Evolutionary conservation across 2,329 filamentous ascomycete genomes (phyloP), one percentile per base, ranked within the genome.

Genomic region (Nigrospora osmanthi): DNA sequence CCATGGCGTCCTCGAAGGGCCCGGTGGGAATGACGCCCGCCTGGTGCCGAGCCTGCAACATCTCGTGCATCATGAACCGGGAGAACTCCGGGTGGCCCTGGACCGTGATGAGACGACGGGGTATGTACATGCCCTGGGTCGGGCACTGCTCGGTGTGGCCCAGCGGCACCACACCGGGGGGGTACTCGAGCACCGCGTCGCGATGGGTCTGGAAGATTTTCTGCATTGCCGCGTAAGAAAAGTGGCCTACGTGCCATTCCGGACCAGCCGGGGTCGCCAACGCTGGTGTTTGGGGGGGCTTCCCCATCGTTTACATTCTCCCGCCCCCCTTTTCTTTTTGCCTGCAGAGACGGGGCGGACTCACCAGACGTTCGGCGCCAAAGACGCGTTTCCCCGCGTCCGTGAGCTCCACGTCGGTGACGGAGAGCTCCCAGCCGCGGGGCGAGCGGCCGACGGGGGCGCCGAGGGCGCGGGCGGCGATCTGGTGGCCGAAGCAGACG

Each of bases 71-170:
- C 48, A 90, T 87, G 12, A 78, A 73, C 46, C 72, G 70, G 6
- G 72, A 83, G 60, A 91, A 93, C 63, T 95, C 89, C 1, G 89
- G 89, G 62, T 95, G 89, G 6, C 88, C 89, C 67, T 95, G 89
- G 1, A 94, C 78, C 0, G 87, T 83, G 48, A 94, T 81, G 48
- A 87, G 69, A 31, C 75, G 74, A 36, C 75, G 70, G 10, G 81
- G 76, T 17, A 72, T 64, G 59, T 93, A 86, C 77, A 94, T 88
- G 49, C 81, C 85, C 62, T 95, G 89, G n/a, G 89, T 80, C 9
- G 73, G 66, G 66, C 89, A 94, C 37, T 72, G 66, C 3, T 75
- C 72, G 2, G 85, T 85, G 34, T 72, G 75, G 3, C 80, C 88
- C 2, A 94, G 71, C 2, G 71, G 64, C 45, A 83, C 71, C 2